A percentile compares a stretch with the other conserved stretches of the same genome.
Evolutionary conservation across 768 basidiomycete species (phyloP).

Genomic region (Daedaleopsis sinensis): DNA sequence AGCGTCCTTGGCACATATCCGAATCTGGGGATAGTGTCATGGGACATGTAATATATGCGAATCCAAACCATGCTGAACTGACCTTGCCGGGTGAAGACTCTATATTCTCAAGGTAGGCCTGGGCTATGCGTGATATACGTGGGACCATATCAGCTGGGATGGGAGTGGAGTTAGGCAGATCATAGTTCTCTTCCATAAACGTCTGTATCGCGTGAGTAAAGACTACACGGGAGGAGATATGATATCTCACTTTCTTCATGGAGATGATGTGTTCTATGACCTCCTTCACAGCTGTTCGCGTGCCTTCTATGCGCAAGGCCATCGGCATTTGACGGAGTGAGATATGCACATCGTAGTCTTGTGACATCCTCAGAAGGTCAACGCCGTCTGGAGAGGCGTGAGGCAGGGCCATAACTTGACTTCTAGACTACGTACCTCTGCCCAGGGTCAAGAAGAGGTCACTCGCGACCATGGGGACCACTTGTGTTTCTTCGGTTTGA

Average conservation of each 20-base stretch:
- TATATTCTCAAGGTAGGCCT: conserved; percentile 61
- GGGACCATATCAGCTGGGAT: conserved; percentile 53
- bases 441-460: conserved; percentile 75
- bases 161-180: conserved; percentile 48
- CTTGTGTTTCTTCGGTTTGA: conserved; percentile 37
- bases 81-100: conserved; percentile 48
- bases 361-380: conserved; percentile 62
- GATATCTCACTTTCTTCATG: conserved; percentile 50
- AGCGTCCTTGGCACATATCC: conserved; percentile 52
- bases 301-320: conserved; percentile 60
- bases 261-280: conserved; percentile 48
- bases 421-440: conserved; percentile 50
- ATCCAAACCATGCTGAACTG: conserved; percentile 8
- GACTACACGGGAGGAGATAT: background rate
- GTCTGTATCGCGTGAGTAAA: conserved; percentile 19
- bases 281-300: conserved; percentile 52
- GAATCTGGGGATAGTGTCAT: conserved; percentile 43
- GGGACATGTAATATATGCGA: background rate
- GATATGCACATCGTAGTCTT: conserved; percentile 61
- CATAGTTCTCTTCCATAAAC: conserved; percentile 36
- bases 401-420: background rate
- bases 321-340: conserved; percentile 60
- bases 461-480: conserved; percentile 54
- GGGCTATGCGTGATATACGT: conserved; percentile 67
- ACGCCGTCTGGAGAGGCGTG: conserved; percentile 55